Percentiles rank a stretch among this genome's conserved stretches.
Evolutionary conservation across 2,329 filamentous ascomycete genomes (phyloP).

Genomic region (Thermomyces lanuginosus): DNA sequence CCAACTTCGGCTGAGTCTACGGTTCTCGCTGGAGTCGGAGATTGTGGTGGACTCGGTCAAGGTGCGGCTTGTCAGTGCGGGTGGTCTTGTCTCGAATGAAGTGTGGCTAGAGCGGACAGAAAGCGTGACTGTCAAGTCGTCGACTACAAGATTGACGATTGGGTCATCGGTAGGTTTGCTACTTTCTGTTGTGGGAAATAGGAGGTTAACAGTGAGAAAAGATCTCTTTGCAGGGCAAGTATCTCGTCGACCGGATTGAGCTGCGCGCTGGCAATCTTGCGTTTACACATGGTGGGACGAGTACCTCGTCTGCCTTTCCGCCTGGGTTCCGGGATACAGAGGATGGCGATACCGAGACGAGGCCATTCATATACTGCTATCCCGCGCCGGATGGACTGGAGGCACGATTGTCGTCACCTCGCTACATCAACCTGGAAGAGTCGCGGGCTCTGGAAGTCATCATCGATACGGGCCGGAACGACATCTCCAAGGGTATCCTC

Average conservation of each 20-base stretch:
- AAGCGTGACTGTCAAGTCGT: constrained; percentile 36
- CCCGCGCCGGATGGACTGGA: constrained; percentile 54
- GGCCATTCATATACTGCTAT: constrained; percentile 54
- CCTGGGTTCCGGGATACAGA: constrained; percentile 21
- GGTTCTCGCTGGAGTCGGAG: constrained; percentile 55
- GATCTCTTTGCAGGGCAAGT: constrained; percentile 45
- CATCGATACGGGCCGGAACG: constrained; percentile 59
- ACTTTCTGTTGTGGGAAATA: constrained; percentile 8
- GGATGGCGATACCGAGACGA: constrained; percentile 22
- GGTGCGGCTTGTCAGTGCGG: constrained; percentile 44
- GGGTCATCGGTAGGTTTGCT: constrained; percentile 27
- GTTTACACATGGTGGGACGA: constrained; percentile 18
- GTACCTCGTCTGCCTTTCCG: constrained; percentile 14
- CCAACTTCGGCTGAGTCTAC: constrained; percentile 48
- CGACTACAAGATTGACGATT: constrained; percentile 37
- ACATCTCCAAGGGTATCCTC: constrained; percentile 34
- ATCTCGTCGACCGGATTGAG: constrained; percentile 55
- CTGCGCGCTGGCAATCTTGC: constrained; percentile 32
- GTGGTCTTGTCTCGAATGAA: constrained; percentile 40
- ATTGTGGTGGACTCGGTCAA: constrained; percentile 50
- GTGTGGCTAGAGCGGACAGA: constrained; percentile 43
- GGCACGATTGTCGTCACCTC: constrained; percentile 49
- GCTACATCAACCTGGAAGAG: constrained; percentile 61
- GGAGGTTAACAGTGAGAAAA: too few species aligned
- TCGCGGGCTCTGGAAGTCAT: constrained; percentile 62